A percentile compares a stretch with the other conserved stretches of the same genome.
Evolutionary conservation across 1,139 yeast species (phyloP).

Genomic region (Suhomyces bokatorum): DNA sequence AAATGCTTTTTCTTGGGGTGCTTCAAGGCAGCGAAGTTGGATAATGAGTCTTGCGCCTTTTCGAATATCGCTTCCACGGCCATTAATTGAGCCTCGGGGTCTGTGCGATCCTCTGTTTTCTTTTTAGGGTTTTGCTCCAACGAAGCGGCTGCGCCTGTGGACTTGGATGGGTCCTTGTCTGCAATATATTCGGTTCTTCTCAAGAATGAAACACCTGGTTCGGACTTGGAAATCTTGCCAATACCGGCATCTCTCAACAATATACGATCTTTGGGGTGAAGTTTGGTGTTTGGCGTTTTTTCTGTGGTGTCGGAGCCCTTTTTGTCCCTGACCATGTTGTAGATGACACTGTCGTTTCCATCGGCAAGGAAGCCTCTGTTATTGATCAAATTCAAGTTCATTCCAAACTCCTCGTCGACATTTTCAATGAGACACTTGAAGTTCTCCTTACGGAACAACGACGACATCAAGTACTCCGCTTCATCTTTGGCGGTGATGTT

Average conservation of each 20-base stretch:
- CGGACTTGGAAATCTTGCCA: conserved; percentile 49
- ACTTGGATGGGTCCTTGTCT: conserved; percentile 29
- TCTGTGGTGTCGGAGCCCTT: conserved; percentile 15
- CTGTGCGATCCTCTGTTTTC: conserved; percentile 38
- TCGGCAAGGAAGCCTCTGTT: conserved; percentile 70
- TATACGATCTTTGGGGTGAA: conserved; percentile 77
- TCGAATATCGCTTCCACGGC: conserved; percentile 80
- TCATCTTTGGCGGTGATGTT: conserved; percentile 44
- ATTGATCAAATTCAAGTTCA: conserved; percentile 73
- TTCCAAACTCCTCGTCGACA: conserved; percentile 72
- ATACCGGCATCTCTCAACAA: conserved; percentile 78
- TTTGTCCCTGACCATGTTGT: conserved; percentile 23
- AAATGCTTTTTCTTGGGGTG: conserved; percentile 80
- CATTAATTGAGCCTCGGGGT: conserved; percentile 63
- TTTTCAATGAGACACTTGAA: conserved; percentile 64
- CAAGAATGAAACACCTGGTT: conserved; percentile 74
- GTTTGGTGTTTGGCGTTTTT: conserved; percentile 29
- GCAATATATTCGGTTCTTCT: conserved; percentile 93
- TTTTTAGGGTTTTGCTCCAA: conserved; percentile 16
- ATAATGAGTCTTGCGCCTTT: conserved; percentile 50
- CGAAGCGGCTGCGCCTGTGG: conserved; percentile 13
- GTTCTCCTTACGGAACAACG: conserved; percentile 76
- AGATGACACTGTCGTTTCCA: conserved; percentile 51
- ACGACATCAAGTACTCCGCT: conserved; percentile 65
- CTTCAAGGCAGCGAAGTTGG: conserved; percentile 45